phyloP scores from a whole-genome alignment of 495 filamentous ascomycete species.

The Neurospora sp. region DNA sequence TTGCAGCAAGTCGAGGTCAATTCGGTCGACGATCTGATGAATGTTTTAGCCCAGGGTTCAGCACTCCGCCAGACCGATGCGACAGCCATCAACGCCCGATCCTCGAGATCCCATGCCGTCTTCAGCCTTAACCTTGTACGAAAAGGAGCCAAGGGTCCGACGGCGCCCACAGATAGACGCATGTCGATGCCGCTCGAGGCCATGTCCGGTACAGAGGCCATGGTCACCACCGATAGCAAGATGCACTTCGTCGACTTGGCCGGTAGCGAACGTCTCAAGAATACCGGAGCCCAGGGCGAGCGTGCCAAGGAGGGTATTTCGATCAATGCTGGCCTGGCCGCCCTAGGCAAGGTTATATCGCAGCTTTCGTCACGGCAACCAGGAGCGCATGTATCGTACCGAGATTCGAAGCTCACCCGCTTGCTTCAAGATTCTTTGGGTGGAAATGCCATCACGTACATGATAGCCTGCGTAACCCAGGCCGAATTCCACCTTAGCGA shows the following conservation, averaged over 20 bases:
- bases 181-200: slow-evolving; percentile 83
- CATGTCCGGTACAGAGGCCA: slow-evolving; percentile 53
- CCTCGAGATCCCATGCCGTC: slow-evolving; percentile 96
- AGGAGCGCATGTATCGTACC: slow-evolving; percentile 92
- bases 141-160: slow-evolving; percentile 54
- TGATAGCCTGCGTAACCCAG: slow-evolving; percentile 97
- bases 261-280: slow-evolving; percentile 94
- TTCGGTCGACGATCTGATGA: slow-evolving; percentile 83
- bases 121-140: slow-evolving; percentile 94
- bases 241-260: slow-evolving; percentile 98
- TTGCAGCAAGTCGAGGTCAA: slow-evolving; percentile 83
- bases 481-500: slow-evolving; percentile 97
- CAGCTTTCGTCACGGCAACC: slow-evolving; percentile 85
- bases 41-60: slow-evolving; percentile 82
- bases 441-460: slow-evolving; percentile 96
- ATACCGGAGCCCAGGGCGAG: slow-evolving; percentile 91
- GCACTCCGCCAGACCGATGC: slow-evolving; percentile 94
- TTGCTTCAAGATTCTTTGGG: slow-evolving; percentile 97
- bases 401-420: slow-evolving; percentile 91
- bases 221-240: slow-evolving; percentile 91
- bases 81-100: slow-evolving; percentile 97
- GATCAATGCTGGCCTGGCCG: slow-evolving; percentile 93
- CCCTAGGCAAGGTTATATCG: slow-evolving; percentile 95
- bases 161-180: slow-evolving; percentile 62
- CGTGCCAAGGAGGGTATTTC: slow-evolving; percentile 95